A percentile compares a stretch with the other conserved stretches of the same genome.
Evolutionary conservation across 169 alveolate species (phyloP).

Genomic region (Cryptosporidium meleagridis): DNA sequence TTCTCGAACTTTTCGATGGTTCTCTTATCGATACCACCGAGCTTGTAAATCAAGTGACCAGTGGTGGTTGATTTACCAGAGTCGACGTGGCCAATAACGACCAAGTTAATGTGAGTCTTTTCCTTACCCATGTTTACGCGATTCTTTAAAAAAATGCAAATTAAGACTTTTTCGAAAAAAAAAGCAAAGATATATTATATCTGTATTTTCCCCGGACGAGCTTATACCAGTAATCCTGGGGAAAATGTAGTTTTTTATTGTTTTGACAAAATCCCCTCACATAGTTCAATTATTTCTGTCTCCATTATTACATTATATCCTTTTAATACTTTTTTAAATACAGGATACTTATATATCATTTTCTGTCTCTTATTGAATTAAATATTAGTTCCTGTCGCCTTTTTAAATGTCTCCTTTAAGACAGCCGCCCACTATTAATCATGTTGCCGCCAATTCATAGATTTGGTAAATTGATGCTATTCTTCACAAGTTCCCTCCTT

Average conservation of each 20-base stretch:
- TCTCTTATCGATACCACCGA: conserved; percentile 96
- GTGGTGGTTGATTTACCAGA: conserved; percentile 97
- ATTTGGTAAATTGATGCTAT: not conserved
- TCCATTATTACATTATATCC: not conserved
- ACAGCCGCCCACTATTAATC: not conserved
- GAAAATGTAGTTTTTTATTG: not conserved
- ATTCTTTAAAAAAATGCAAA: conserved; percentile 3
- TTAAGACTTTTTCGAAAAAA: not conserved
- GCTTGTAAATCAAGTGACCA: conserved; percentile 94
- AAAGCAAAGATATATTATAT: conserved; percentile 4
- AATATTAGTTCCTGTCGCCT: conserved; percentile 23
- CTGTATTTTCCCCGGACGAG: not conserved
- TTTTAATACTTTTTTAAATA: not conserved
- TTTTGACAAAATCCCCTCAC: conserved; percentile 42
- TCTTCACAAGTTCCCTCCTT: not conserved
- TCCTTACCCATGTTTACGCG: conserved; percentile 78
- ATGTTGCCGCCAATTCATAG: not conserved
- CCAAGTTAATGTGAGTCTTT: conserved; percentile 93
- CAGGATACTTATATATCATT: not conserved
- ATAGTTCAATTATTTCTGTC: not conserved
- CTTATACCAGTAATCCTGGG: not conserved
- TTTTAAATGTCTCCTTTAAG: not conserved
- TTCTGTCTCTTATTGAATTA: not conserved
- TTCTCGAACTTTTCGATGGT: conserved; percentile 95
- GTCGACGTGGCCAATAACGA: conserved; percentile 98